Base-by-base conservation (phyloP, 495 filamentous ascomycete genomes). In the Hypoxylon cercidicola region DNA sequence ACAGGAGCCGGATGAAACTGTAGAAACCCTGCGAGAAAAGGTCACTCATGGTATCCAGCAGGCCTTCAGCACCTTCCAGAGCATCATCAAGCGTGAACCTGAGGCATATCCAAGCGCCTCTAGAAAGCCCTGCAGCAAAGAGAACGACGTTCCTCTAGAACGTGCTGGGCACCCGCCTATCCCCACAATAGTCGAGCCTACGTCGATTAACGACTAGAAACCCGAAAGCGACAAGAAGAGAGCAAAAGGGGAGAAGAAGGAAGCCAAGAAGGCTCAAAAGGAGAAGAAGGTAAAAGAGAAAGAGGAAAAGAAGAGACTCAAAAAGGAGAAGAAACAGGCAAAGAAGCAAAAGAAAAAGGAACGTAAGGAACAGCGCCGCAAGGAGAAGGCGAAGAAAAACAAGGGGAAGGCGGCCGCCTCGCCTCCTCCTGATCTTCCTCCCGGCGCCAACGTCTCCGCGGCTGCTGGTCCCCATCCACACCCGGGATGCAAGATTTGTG, bases 231-330 rank as follows among this genome's bases (percentile, higher is more conserved):
- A 55, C 10, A 65, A 50, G 20, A 47, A 45, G 21, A 45, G 46
- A 34, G 37, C 28, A 18, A 54, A 72, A 49, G 30, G 25, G 25
- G 47, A 65, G 40, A 51, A 54, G 52, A 32, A 48, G 13, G 64
- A 62, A 41, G 51, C 60, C 11, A 62, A 58, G 44, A 62, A 67
- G 62, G 48, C 34, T 18, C 45, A 65, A 60, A 57, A 72, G 41
- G 63, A 72, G 40, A 72, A 35, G 60, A 70, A 68, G 39, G 66
- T 50, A n/a, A 51, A 32, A 40, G 61, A 68, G 32, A 70, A 47
- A 43, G 62, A 62, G 19, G 70, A 61, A 8, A 65, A 68, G 55
- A 59, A 71, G 41, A 69, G 32, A 28, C 59, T 34, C 32, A 65
- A 71, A 32, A 64, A 60, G 28, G 68, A 55, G 48, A 60, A 44